Conservation (phyloP, 1,284 basidiomycete species). For the Melampsora americana region DNA sequence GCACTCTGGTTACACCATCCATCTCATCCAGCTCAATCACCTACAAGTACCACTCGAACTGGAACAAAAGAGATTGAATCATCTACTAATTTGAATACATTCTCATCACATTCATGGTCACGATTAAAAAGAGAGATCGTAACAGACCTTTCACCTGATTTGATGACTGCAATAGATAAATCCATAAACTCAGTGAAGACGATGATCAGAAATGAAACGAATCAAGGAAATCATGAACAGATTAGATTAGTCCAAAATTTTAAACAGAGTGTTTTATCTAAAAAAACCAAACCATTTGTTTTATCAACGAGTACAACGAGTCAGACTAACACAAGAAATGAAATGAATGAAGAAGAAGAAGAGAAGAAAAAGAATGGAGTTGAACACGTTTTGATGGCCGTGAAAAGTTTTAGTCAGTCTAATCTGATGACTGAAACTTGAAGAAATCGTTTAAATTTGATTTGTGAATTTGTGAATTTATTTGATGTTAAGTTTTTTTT, state of each 20-base stretch:
- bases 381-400: too few species aligned
- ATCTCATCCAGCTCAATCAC: conserved; percentile 7
- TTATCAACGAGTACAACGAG: too few species aligned
- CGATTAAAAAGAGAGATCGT: conserved; percentile 38
- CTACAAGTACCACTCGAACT: background rate
- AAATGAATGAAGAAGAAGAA: too few species aligned
- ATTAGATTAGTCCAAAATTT: too few species aligned
- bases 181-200: conserved; percentile 11
- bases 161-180: conserved; percentile 36
- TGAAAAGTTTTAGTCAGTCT: too few species aligned
- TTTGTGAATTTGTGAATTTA: too few species aligned
- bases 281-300: conserved; percentile 14
- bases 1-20: conserved; percentile 32
- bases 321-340: too few species aligned
- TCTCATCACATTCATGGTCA: background rate
- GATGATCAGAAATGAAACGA: background rate
- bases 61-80: conserved; percentile 11
- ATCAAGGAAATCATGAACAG: too few species aligned
- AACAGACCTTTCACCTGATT: conserved; percentile 30
- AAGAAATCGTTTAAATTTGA: too few species aligned
- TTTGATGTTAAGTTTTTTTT: too few species aligned
- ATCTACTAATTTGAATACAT: background rate
- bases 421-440: too few species aligned
- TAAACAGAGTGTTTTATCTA: background rate
- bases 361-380: too few species aligned